These are phyloP conservation scores for Poa pratensis DNA, from an alignment of 176 grass and related monocot genomes.

Conservation along the genomic window DNA sequence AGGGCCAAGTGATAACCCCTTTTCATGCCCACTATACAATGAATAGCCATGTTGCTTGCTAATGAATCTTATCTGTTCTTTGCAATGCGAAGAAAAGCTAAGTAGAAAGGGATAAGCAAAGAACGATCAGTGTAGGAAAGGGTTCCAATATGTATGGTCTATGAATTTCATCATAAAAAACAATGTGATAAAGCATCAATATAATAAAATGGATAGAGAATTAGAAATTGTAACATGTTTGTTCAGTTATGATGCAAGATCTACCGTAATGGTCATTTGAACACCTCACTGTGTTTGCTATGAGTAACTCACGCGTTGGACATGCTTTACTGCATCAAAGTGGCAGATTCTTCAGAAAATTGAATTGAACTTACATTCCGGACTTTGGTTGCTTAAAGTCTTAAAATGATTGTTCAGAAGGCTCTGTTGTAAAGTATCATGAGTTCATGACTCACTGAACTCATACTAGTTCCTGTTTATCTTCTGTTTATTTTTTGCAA, in stretches of 20 bases:
- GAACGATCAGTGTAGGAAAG: no score
- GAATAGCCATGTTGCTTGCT: slow-evolving; percentile 17
- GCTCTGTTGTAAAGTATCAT: not conserved
- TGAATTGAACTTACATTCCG: not conserved
- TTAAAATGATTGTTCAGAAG: slow-evolving; percentile 5
- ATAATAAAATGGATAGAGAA: no score
- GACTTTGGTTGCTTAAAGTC: not conserved
- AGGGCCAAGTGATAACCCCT: not conserved
- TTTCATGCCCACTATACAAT: slow-evolving; percentile 26
- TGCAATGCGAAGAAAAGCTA: slow-evolving; percentile 20
- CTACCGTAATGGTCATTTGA: slow-evolving; percentile 14
- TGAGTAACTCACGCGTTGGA: not conserved
- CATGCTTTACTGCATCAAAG: not conserved
- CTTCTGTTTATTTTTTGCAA: slow-evolving; percentile 2
- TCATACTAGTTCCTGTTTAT: slow-evolving; percentile 16
- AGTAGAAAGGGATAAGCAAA: no score
- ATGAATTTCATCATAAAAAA: no score
- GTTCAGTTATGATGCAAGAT: not conserved
- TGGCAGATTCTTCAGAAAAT: slow-evolving; percentile 13
- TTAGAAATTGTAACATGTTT: no score
- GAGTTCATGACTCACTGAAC: slow-evolving; percentile 19
- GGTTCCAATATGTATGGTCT: no score
- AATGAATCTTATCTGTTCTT: slow-evolving; percentile 17
- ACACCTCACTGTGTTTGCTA: not conserved
- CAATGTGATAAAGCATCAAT: no score